Conservation (phyloP, 2,329 filamentous ascomycete genomes). For the Colletotrichum orbiculare region DNA sequence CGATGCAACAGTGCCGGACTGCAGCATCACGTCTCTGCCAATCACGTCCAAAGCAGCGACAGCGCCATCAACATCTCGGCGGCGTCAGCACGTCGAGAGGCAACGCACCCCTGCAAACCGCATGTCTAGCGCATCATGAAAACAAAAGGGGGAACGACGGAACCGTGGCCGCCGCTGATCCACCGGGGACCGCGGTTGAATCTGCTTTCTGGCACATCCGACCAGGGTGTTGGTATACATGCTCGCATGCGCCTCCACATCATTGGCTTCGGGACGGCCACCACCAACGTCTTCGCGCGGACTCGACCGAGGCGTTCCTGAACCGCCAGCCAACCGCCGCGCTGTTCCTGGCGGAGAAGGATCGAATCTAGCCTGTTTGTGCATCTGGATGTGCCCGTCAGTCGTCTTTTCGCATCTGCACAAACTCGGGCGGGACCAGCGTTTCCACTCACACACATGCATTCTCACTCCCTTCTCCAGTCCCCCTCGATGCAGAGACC, state of each 20-base stretch:
- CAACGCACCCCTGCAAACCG: constrained; percentile 1
- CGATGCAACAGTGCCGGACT: constrained; percentile 23
- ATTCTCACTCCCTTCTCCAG: not conserved
- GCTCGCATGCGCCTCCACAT: constrained; percentile 13
- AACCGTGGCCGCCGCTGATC: constrained; percentile 9
- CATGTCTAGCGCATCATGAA: constrained; percentile 23
- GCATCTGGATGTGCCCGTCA: constrained; percentile 2
- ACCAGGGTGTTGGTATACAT: constrained; percentile 8
- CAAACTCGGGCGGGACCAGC: not conserved
- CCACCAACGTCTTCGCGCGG: constrained; percentile 10
- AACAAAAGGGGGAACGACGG: constrained; percentile 23
- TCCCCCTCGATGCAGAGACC: not conserved
- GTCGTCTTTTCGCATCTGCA: constrained; percentile 14
- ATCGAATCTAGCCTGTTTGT: not conserved
- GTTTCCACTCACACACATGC: constrained; percentile 4
- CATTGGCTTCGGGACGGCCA: constrained; percentile 24
- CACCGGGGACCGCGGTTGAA: constrained; percentile 1
- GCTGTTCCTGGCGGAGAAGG: constrained; percentile 13
- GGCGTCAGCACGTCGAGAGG: constrained; percentile 7
- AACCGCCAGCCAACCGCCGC: constrained; percentile 34
- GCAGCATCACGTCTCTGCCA: constrained; percentile 17
- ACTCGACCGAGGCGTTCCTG: not conserved
- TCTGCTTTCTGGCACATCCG: constrained; percentile 22
- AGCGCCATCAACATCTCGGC: constrained; percentile 35
- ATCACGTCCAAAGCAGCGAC: constrained; percentile 23